Percentiles rank a stretch among this genome's conserved stretches.
phyloP scores from a whole-genome alignment of 73 alveolate genomes.

The Stentor roeselii region DNA sequence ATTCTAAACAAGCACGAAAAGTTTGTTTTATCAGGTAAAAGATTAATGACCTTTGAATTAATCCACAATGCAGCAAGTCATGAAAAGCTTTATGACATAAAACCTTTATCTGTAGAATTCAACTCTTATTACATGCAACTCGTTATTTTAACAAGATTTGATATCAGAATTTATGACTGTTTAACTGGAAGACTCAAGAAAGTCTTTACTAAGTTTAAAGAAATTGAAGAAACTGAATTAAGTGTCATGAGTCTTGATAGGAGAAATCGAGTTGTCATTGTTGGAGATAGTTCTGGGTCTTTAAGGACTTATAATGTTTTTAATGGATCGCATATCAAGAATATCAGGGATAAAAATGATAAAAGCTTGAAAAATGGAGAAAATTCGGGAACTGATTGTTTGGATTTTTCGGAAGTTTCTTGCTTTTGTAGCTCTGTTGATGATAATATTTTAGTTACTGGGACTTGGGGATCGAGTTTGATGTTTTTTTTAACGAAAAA shows the following conservation, averaged over 20 bases:
- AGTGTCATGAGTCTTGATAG: constrained; percentile 69
- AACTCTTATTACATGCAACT: constrained; percentile 69
- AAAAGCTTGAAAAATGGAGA: neutral
- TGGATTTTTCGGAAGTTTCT: constrained; percentile 31
- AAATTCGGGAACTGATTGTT: constrained; percentile 17
- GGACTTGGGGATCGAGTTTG: constrained; percentile 72
- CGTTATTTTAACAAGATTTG: constrained; percentile 65
- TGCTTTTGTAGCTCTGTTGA: constrained; percentile 34
- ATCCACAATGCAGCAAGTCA: constrained; percentile 37
- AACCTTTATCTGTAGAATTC: constrained; percentile 66
- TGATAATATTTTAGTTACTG: constrained; percentile 51
- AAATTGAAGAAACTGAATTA: constrained; percentile 63
- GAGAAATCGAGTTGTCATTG: constrained; percentile 62
- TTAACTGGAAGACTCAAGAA: constrained; percentile 65
- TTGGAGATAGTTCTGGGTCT: constrained; percentile 64
- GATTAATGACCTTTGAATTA: constrained; percentile 50
- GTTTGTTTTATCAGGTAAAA: constrained; percentile 44
- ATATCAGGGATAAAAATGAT: constrained; percentile 36
- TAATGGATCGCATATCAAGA: constrained; percentile 58
- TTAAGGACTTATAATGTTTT: constrained; percentile 40
- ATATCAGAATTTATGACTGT: constrained; percentile 69
- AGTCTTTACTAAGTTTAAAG: constrained; percentile 66
- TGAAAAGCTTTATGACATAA: constrained; percentile 44
- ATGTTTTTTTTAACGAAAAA: constrained; percentile 80
- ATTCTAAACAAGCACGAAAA: constrained; percentile 42